phyloP scores from a whole-genome alignment of 2,329 filamentous ascomycete genomes.

The Cladosporium halotolerans region DNA sequence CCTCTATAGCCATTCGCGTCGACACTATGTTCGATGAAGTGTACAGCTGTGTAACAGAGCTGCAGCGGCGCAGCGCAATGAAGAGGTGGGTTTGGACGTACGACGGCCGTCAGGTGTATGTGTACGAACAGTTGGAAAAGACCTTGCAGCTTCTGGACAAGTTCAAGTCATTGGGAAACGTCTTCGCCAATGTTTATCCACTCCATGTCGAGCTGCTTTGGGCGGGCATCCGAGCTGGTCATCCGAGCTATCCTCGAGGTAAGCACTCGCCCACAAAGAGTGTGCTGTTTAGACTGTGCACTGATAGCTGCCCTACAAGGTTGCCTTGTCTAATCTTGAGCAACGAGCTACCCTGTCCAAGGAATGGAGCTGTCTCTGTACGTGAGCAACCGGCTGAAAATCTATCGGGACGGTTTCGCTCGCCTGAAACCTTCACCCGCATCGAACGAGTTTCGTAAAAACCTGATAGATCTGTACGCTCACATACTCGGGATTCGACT shows the following conservation, averaged over 20 bases:
- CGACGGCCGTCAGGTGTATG: no score
- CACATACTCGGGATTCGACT: no score
- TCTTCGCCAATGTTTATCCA: constrained; percentile 28
- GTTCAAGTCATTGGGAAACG: constrained; percentile 29
- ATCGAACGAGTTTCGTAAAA: no score
- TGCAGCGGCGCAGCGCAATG: no score
- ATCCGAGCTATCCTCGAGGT: constrained; percentile 27
- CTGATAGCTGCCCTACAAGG: background rate
- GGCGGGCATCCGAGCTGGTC: constrained; percentile 20
- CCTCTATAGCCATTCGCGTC: no score
- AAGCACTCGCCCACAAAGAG: background rate
- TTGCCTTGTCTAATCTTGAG: background rate
- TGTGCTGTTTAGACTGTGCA: background rate
- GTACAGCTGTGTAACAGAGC: no score
- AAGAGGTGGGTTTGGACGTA: no score
- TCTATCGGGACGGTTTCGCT: background rate
- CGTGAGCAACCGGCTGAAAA: constrained; percentile 7
- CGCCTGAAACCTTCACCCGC: background rate
- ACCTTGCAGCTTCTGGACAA: constrained; percentile 23
- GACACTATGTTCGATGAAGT: no score
- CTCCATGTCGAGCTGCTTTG: constrained; percentile 30
- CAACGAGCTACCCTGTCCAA: background rate
- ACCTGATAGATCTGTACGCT: no score
- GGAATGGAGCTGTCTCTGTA: constrained; percentile 4
- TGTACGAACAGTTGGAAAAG: constrained; percentile 27